Percentiles rank a stretch among this genome's conserved stretches.
Evolutionary conservation across 345 rosid species (phyloP).

Genomic region (Linum usitatissimum): DNA sequence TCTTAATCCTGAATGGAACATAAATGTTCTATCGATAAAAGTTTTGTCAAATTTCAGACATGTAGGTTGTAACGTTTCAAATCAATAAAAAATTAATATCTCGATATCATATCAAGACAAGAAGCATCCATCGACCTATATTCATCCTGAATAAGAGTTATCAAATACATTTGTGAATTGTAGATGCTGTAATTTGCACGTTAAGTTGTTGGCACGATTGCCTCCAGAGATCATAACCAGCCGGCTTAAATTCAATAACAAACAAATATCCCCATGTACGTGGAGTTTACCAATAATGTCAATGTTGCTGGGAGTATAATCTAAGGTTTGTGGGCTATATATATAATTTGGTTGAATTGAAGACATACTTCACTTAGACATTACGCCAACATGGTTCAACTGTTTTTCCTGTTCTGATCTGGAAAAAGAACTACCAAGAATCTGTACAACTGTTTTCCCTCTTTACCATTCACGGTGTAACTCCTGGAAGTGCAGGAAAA

Average conservation of each 20-base stretch:
- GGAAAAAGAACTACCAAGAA: not conserved
- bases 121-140: too few species aligned
- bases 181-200: too few species aligned
- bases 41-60: too few species aligned
- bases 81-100: too few species aligned
- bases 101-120: too few species aligned
- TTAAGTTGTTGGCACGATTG: too few species aligned
- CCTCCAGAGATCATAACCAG: not conserved
- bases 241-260: not conserved
- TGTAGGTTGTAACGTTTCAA: too few species aligned
- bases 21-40: too few species aligned
- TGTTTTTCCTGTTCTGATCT: not conserved
- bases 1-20: too few species aligned
- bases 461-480: constrained; percentile 25
- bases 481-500: constrained; percentile 65
- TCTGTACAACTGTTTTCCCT: not conserved
- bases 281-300: not conserved
- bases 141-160: too few species aligned
- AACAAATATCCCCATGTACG: not conserved
- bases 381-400: constrained; percentile 17
- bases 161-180: too few species aligned
- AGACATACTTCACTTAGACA: constrained; percentile 26
- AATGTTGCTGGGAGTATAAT: not conserved
- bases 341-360: not conserved
- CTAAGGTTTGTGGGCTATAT: not conserved